Evolutionary conservation across 805 yeast genomes (phyloP).

Genomic region (Clavispora fructus): DNA sequence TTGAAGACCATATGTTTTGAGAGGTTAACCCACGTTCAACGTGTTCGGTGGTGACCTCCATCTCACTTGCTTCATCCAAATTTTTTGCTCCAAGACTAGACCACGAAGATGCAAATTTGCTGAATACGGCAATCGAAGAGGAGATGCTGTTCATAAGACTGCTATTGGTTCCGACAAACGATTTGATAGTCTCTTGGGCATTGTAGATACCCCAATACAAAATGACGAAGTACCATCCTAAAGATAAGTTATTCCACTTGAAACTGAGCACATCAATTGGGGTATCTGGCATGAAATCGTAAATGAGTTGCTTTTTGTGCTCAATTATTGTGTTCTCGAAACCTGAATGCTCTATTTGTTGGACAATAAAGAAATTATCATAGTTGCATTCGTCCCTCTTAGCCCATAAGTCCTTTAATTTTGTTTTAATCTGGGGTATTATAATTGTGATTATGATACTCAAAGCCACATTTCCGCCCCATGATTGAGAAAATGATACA

Average conservation of each 20-base stretch:
- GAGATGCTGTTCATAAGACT: slow-evolving; percentile 37
- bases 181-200: slow-evolving; percentile 9
- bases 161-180: slow-evolving; percentile 18
- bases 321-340: slow-evolving; percentile 17
- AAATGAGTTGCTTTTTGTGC: slow-evolving; percentile 25
- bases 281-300: slow-evolving; percentile 40
- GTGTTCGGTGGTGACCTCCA: slow-evolving; percentile 14
- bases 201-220: slow-evolving; percentile 56
- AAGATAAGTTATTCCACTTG: slow-evolving; percentile 55
- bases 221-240: slow-evolving; percentile 73
- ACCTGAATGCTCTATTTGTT: slow-evolving; percentile 37
- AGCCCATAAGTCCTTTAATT: slow-evolving; percentile 23
- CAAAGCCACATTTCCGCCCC: slow-evolving; percentile 56
- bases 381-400: slow-evolving; percentile 13
- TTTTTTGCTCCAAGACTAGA: slow-evolving; percentile 20
- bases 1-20: slow-evolving; percentile 49
- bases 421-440: slow-evolving; percentile 31
- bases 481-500: slow-evolving; percentile 43
- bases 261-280: slow-evolving; percentile 45
- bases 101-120: slow-evolving; percentile 36
- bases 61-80: slow-evolving; percentile 7
- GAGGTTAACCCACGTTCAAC: slow-evolving; percentile 26
- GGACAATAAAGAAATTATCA: slow-evolving; percentile 29
- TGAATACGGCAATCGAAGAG: slow-evolving; percentile 30
- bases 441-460: slow-evolving; percentile 35